These are phyloP conservation scores for Chrysoporthe cubensis DNA, from an alignment of 2,329 filamentous ascomycete species.

Conservation along the genomic window DNA sequence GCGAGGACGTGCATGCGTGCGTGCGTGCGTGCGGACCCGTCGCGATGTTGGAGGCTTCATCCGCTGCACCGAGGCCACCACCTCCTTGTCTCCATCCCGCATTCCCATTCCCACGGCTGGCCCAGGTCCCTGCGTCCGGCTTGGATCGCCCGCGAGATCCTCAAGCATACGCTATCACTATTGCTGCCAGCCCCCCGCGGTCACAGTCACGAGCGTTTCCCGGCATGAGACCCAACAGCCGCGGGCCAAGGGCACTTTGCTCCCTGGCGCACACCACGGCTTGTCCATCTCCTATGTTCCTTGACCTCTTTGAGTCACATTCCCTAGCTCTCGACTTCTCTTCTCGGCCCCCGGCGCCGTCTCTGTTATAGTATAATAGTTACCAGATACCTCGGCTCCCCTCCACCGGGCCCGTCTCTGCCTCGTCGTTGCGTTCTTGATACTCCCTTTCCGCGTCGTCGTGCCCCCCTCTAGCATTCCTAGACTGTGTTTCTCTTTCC, in stretches of 20 bases:
- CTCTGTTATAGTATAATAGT: background rate
- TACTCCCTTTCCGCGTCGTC: constrained; percentile 13
- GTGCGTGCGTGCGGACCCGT: background rate
- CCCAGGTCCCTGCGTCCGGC: constrained; percentile 25
- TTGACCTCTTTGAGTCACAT: background rate
- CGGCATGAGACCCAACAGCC: constrained; percentile 17
- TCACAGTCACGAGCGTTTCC: constrained; percentile 15
- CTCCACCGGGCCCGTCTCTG: background rate
- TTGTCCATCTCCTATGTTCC: no score
- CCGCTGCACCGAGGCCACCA: constrained; percentile 29
- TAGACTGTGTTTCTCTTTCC: background rate
- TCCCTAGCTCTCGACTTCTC: background rate
- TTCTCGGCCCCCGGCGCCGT: background rate
- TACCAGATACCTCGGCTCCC: background rate
- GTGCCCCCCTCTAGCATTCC: background rate
- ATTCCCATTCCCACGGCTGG: background rate
- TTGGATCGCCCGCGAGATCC: background rate
- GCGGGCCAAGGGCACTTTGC: constrained; percentile 28
- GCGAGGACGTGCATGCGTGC: background rate
- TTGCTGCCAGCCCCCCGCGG: background rate
- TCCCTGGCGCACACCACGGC: constrained; percentile 4
- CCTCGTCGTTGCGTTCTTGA: constrained; percentile 24
- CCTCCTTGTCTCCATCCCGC: constrained; percentile 1
- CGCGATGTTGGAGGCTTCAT: constrained; percentile 2
- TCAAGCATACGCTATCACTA: background rate